These are phyloP conservation scores for Mucor indicus DNA, from an alignment of 371 early-diverging fungal genomes.

Conservation along the genomic window DNA sequence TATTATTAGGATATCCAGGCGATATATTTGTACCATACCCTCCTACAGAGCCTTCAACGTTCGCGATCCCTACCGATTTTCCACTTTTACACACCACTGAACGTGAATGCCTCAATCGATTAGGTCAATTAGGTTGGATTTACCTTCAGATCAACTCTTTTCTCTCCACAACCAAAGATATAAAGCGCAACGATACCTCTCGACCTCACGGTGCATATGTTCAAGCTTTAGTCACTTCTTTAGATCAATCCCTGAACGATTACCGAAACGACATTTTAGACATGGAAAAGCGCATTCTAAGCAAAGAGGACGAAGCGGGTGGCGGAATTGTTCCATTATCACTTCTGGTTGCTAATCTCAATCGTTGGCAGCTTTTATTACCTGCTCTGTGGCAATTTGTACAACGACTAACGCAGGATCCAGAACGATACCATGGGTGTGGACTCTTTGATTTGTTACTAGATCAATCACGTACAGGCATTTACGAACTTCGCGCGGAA, in stretches of 20 bases:
- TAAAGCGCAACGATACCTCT: background rate
- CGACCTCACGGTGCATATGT: slow-evolving; percentile 39
- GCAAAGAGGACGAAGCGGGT: slow-evolving; percentile 44
- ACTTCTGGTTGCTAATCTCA: slow-evolving; percentile 37
- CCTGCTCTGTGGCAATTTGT: slow-evolving; percentile 37
- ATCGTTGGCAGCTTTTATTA: slow-evolving; percentile 43
- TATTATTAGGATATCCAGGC: slow-evolving; percentile 66
- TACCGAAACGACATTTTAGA: slow-evolving; percentile 56
- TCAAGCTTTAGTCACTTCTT: slow-evolving; percentile 50
- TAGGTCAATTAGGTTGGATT: slow-evolving; percentile 65
- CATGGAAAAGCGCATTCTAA: slow-evolving; percentile 53
- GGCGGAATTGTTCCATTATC: slow-evolving; percentile 46
- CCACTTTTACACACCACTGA: slow-evolving; percentile 69
- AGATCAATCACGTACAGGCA: slow-evolving; percentile 54
- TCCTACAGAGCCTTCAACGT: slow-evolving; percentile 42
- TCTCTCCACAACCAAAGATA: slow-evolving; percentile 18
- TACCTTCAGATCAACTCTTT: slow-evolving; percentile 47
- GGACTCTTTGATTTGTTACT: slow-evolving; percentile 56
- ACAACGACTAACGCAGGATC: slow-evolving; percentile 22
- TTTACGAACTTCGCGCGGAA: slow-evolving; percentile 46
- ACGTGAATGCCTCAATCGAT: slow-evolving; percentile 58
- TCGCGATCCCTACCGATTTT: slow-evolving; percentile 56
- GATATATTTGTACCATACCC: slow-evolving; percentile 66
- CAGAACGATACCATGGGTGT: slow-evolving; percentile 45
- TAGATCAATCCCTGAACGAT: slow-evolving; percentile 49